Evolutionary conservation across 2,329 filamentous ascomycete species (phyloP).

Genomic region (Botrytis tulipae): DNA sequence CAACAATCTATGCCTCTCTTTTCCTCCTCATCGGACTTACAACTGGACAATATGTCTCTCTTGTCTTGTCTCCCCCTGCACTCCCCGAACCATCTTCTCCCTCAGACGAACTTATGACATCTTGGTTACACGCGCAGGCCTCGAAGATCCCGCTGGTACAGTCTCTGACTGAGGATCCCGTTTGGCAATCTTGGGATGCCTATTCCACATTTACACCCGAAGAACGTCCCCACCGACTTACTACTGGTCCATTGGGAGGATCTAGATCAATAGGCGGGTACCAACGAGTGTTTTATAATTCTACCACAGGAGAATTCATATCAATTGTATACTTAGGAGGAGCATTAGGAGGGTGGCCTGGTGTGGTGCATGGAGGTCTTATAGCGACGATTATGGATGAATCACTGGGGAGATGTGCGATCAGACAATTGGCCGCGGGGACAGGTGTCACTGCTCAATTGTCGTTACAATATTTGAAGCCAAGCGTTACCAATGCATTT

Average conservation of each 20-base stretch:
- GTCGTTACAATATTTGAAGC: slow-evolving; percentile 60
- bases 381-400: slow-evolving; percentile 70
- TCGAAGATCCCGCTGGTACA: slow-evolving; percentile 49
- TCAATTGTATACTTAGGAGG: slow-evolving; percentile 67
- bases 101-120: slow-evolving; percentile 45
- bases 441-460: slow-evolving; percentile 57
- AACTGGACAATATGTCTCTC: slow-evolving; percentile 42
- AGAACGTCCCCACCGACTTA: slow-evolving; percentile 39
- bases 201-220: slow-evolving; percentile 38
- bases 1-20: slow-evolving; percentile 37
- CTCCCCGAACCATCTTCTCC: slow-evolving; percentile 43
- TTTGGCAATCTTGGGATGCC: slow-evolving; percentile 45
- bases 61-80: slow-evolving; percentile 46
- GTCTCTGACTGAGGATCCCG: slow-evolving; percentile 45
- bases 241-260: slow-evolving; percentile 45
- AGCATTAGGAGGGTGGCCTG: slow-evolving; percentile 67
- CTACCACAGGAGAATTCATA: slow-evolving; percentile 54
- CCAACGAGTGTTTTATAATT: slow-evolving; percentile 65
- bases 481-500: slow-evolving; percentile 58
- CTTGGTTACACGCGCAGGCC: slow-evolving; percentile 45
- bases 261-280: slow-evolving; percentile 46
- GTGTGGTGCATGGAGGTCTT: slow-evolving; percentile 68
- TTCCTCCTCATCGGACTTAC: slow-evolving; percentile 45
- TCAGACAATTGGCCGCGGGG: slow-evolving; percentile 47
- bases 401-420: slow-evolving; percentile 61